Conservation (phyloP, 2,329 filamentous ascomycete species). For the Penicillium sp. region DNA sequence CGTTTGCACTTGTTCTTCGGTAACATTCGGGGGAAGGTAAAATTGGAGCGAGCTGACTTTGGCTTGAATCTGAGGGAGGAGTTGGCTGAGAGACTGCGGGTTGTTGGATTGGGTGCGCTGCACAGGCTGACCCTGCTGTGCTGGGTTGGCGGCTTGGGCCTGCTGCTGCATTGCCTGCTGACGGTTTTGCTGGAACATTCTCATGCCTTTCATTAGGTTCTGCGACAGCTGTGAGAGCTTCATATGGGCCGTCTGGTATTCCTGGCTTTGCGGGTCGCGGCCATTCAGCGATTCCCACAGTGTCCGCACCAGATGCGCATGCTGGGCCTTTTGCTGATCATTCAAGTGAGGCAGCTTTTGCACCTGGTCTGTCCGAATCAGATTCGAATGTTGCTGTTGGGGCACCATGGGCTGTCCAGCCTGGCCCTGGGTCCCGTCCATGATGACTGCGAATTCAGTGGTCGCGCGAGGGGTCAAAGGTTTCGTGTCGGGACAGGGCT, state of each 20-base stretch:
- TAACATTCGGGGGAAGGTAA: constrained; percentile 43
- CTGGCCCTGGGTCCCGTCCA: constrained; percentile 33
- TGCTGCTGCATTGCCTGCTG: constrained; percentile 31
- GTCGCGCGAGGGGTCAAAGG: neutral
- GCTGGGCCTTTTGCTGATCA: constrained; percentile 52
- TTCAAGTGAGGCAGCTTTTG: constrained; percentile 49
- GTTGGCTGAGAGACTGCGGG: constrained; percentile 38
- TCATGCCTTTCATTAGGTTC: constrained; percentile 49
- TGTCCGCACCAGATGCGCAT: constrained; percentile 49
- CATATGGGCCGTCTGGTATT: constrained; percentile 47
- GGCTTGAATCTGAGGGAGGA: constrained; percentile 43
- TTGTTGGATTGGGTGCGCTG: constrained; percentile 34
- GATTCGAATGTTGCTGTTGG: constrained; percentile 40
- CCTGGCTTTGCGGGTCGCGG: constrained; percentile 44
- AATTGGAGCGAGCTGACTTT: constrained; percentile 44
- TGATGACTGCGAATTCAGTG: constrained; percentile 13
- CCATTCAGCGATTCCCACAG: constrained; percentile 51
- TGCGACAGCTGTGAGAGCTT: constrained; percentile 49
- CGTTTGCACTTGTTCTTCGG: constrained; percentile 38
- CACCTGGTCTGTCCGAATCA: constrained; percentile 51
- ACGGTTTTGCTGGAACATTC: constrained; percentile 41
- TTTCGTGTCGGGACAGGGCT: too few relatives aligned
- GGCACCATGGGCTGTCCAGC: constrained; percentile 28
- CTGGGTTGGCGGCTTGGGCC: constrained; percentile 23
- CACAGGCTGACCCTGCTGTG: constrained; percentile 19